phyloP scores from a whole-genome alignment of 2,329 filamentous ascomycete species.

The Pseudogymnoascus sp. region DNA sequence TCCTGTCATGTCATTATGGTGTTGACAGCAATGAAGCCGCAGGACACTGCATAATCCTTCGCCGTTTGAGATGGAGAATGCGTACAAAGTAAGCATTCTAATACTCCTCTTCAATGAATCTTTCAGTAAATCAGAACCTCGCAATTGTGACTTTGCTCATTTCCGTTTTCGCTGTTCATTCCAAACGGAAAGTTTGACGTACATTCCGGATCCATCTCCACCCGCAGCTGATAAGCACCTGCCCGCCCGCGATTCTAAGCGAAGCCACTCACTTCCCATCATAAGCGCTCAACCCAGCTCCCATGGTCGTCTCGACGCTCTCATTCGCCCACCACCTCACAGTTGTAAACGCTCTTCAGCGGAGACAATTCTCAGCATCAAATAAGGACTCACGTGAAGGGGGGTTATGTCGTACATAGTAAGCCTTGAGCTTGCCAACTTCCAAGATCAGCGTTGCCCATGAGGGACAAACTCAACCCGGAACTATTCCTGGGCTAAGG shows the following conservation, averaged over 20 bases:
- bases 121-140: neutral
- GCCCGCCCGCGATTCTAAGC: neutral
- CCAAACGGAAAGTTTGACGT: neutral
- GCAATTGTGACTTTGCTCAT: neutral
- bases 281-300: constrained; percentile 1
- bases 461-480: neutral
- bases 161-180: neutral
- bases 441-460: neutral
- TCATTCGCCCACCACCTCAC: neutral
- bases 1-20: neutral
- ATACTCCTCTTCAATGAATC: neutral
- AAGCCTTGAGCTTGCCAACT: neutral
- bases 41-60: neutral
- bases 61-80: no score
- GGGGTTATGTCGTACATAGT: neutral
- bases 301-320: neutral
- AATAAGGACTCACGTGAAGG: neutral
- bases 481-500: neutral
- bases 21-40: neutral
- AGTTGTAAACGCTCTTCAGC: neutral
- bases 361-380: neutral
- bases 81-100: neutral
- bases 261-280: neutral
- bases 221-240: neutral
- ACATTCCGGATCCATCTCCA: neutral